phyloP scores from a whole-genome alignment of 2,329 filamentous ascomycete species.

The Dendryphion nanum region DNA sequence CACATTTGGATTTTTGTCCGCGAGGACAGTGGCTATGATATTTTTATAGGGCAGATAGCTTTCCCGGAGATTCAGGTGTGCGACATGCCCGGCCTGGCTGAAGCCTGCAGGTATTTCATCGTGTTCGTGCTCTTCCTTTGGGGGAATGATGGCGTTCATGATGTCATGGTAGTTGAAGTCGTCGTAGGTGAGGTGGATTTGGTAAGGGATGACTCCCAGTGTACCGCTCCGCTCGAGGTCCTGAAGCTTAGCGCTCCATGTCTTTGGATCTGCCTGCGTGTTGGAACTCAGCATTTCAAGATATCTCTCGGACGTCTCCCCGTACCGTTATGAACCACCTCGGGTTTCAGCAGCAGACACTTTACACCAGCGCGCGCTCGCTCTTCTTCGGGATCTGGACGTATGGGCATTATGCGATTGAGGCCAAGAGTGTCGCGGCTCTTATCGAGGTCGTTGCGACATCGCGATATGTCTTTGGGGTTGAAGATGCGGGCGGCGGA shows the following conservation, averaged over 20 bases:
- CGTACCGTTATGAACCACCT: conserved; percentile 41
- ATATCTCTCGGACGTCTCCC: conserved; percentile 7
- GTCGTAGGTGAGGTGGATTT: conserved; percentile 75
- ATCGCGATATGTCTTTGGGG: conserved; percentile 69
- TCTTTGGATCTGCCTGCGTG: conserved; percentile 60
- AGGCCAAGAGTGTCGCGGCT: conserved; percentile 65
- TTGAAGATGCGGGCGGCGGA: conserved; percentile 77
- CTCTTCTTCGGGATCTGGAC: conserved; percentile 58
- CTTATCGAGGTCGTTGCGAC: conserved; percentile 64
- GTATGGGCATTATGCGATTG: conserved; percentile 63
- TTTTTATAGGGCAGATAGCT: conserved; percentile 82
- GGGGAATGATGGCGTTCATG: conserved; percentile 70
- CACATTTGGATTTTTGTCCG: conserved; percentile 83
- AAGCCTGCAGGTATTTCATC: conserved; percentile 83
- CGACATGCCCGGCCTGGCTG: conserved; percentile 88
- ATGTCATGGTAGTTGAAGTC: conserved; percentile 89
- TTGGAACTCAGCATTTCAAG: conserved; percentile 34
- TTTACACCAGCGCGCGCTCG: conserved; percentile 49
- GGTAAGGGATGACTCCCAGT: conserved; percentile 71
- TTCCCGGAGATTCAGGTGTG: conserved; percentile 85
- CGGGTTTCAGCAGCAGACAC: conserved; percentile 47
- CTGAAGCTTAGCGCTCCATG: conserved; percentile 71
- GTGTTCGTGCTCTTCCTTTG: conserved; percentile 68
- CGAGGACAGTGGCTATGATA: conserved; percentile 78
- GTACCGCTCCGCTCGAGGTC: conserved; percentile 68